phyloP scores from a whole-genome alignment of 2,329 filamentous ascomycete genomes.

The Ascochyta pisi region DNA sequence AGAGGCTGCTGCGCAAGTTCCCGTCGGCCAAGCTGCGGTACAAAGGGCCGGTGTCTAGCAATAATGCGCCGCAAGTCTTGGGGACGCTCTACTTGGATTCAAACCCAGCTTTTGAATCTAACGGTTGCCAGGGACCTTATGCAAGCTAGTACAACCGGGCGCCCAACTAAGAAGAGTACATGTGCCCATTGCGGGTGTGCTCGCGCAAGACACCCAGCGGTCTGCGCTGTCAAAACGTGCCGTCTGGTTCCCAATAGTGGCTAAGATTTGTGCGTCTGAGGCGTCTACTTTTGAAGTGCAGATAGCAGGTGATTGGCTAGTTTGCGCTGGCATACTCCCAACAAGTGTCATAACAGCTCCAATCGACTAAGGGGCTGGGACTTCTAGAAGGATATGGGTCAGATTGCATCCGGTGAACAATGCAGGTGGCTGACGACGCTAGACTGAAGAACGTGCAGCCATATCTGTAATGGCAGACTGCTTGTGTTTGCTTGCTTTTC shows the following conservation, averaged over 20 bases:
- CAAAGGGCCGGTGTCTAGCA: neutral
- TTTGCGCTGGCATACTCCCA: slow-evolving; percentile 3
- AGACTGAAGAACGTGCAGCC: neutral
- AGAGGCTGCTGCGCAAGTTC: neutral
- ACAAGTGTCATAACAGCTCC: slow-evolving; percentile 9
- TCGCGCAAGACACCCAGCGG: slow-evolving; percentile 6
- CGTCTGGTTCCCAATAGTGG: neutral
- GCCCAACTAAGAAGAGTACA: neutral
- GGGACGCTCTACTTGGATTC: neutral
- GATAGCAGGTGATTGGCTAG: neutral
- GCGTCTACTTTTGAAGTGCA: slow-evolving; percentile 7
- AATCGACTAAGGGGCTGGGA: neutral
- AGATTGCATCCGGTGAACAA: slow-evolving; percentile 12
- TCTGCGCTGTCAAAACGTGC: slow-evolving; percentile 16
- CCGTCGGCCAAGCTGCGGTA: neutral
- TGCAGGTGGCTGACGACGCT: slow-evolving; percentile 1
- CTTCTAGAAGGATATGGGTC: slow-evolving; percentile 3
- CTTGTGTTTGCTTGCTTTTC: neutral
- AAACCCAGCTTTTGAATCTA: neutral
- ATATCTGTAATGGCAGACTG: slow-evolving; percentile 2
- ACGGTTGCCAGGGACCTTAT: slow-evolving; percentile 6
- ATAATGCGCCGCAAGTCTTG: neutral
- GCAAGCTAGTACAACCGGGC: slow-evolving; percentile 3
- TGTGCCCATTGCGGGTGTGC: slow-evolving; percentile 9
- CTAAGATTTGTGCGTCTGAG: neutral